Evolutionary conservation across 805 yeast species (phyloP).

Genomic region (Wickerhamomyces alni): DNA sequence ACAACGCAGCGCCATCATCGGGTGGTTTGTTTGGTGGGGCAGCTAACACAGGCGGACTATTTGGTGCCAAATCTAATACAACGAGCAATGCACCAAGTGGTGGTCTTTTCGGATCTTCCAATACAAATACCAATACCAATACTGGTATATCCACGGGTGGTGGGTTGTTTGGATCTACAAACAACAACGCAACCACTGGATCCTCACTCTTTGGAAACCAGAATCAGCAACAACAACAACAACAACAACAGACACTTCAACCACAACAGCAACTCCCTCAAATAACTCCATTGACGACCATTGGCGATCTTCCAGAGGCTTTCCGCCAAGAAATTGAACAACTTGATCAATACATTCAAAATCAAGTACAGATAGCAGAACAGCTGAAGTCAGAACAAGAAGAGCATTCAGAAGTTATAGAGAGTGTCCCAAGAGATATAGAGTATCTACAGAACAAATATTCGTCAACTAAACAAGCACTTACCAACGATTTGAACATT

Average conservation of each 20-base stretch:
- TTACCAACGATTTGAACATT: conserved; percentile 41
- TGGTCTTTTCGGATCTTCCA: conserved; percentile 24
- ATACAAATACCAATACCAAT: conserved; percentile 10
- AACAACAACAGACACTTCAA: conserved; percentile 8
- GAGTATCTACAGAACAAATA: conserved; percentile 55
- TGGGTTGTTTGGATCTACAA: conserved; percentile 18
- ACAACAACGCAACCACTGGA: conserved; percentile 10
- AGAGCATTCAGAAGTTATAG: conserved; percentile 60
- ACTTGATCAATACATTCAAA: conserved; percentile 64
- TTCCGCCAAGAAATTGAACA: conserved; percentile 63
- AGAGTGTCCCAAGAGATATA: conserved; percentile 69
- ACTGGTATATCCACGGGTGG: conserved; percentile 6
- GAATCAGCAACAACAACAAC: conserved; percentile 12
- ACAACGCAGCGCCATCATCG: conserved; percentile 12
- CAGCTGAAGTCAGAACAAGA: conserved; percentile 53
- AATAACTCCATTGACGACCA: conserved; percentile 68
- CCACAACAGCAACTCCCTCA: conserved; percentile 30
- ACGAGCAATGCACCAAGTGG: conserved; percentile 8
- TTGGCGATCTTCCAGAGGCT: conserved; percentile 68
- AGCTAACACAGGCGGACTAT: conserved; percentile 23
- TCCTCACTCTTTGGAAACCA: conserved; percentile 29
- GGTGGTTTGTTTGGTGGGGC: conserved; percentile 29
- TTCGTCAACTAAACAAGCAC: conserved; percentile 59
- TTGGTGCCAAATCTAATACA: conserved; percentile 16
- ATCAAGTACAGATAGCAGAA: conserved; percentile 68